Base-by-base conservation (phyloP, 2,329 filamentous ascomycete genomes). In the Elsinoe australis region DNA sequence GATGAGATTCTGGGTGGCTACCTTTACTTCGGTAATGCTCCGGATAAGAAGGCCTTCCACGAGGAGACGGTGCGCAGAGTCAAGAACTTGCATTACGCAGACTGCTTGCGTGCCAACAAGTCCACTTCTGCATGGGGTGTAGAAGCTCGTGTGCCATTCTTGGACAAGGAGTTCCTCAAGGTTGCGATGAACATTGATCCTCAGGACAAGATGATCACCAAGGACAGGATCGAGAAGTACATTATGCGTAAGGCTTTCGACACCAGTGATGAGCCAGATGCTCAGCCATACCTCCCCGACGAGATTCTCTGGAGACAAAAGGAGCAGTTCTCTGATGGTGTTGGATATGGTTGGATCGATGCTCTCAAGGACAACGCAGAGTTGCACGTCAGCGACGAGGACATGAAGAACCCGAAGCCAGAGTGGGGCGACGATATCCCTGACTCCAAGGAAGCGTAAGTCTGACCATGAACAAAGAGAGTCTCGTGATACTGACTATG, bases 1-100 rank as follows among this genome's bases (percentile, higher is more conserved):
- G 92, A 98, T 67, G 92, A 98, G 72, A 95, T 95, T 65, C 96
- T 96, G 59, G 92, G 92, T 54, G 92, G 92, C 47, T 98, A 98
- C 69, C 80, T 98, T 15, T 98, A 98, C 76, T 98, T 98, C 80
- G 88, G 95, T 69, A 85, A 83, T 53, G 92, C 92, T 2, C 92
- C 92, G 17, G 78, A 87, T 74, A 90, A 85, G 73, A 79, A 85
- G 60, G 84, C 81, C n/a, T 94, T 98, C 75, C 92, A 98, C 72
- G 81, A 85, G 64, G 92, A 98, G 75, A 95, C 87, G 18, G 84
- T 98, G 42, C 82, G 87, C 57, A 83, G 92, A 55, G 85, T 98
- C 60, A 94, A 96, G 79, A 90, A 96, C 80, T 74, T 98, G 57
- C 92, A 98, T 64, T 72, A 95, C 55, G 80, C 89, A n/a, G 92